phyloP scores from a whole-genome alignment of 139 green algal genomes.

The Haematococcus sp. region DNA sequence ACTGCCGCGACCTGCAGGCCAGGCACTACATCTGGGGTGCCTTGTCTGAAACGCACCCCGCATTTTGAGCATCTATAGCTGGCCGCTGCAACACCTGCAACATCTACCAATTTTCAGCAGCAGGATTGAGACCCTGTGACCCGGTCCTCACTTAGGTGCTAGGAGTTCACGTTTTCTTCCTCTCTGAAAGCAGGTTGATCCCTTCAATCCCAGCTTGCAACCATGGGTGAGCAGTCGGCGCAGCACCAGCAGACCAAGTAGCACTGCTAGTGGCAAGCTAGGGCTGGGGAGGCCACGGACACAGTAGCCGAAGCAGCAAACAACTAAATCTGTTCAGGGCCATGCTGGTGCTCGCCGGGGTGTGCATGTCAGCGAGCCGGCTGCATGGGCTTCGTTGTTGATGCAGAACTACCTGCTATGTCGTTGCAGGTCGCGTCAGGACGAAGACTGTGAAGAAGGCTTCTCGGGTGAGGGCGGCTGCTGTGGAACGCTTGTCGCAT shows the following conservation, averaged over 20 bases:
- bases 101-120: no score
- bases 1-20: no score
- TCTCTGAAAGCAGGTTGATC: no score
- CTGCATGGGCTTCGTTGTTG: background rate
- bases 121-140: no score
- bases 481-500: no score
- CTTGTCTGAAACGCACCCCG: no score
- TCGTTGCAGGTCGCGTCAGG: conserved; percentile 88
- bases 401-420: background rate
- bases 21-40: no score
- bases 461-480: conserved; percentile 47
- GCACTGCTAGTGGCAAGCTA: background rate
- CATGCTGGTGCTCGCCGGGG: background rate
- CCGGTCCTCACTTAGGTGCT: no score
- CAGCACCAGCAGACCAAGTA: background rate
- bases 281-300: background rate
- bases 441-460: conserved; percentile 99
- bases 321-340: background rate
- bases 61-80: no score
- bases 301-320: conserved; percentile 1
- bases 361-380: no score
- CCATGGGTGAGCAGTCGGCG: conserved; percentile 15
- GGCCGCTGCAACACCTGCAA: no score
- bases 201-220: background rate
- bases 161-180: no score